Conservation (phyloP, 441 rosid genomes). For the Mallotus japonicus region DNA sequence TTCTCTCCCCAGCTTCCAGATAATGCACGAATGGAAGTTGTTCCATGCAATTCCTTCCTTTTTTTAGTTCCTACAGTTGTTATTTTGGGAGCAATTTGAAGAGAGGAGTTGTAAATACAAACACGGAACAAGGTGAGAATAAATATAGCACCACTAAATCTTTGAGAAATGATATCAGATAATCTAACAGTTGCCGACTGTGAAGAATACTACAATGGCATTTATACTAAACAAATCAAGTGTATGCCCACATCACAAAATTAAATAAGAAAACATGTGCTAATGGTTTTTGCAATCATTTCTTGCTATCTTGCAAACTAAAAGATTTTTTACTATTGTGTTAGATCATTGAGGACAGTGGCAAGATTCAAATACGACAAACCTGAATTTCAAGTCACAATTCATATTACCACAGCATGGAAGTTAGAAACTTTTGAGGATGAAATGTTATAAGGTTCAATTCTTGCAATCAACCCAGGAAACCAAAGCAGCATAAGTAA, state of each 20-base stretch:
- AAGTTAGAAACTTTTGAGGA: not conserved
- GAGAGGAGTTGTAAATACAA: constrained; percentile 3
- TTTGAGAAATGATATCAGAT: not conserved
- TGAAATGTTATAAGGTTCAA: not conserved
- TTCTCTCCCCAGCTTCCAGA: constrained; percentile 81
- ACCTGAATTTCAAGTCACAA: not conserved
- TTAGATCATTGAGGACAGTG: not conserved
- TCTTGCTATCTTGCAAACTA: not conserved
- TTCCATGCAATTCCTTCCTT: constrained; percentile 94
- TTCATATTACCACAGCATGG: not conserved
- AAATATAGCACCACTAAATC: constrained; percentile 4
- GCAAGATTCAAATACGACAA: not conserved
- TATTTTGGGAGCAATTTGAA: not conserved
- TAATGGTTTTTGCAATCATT: not conserved
- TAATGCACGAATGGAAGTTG: constrained; percentile 48
- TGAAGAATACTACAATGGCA: not conserved
- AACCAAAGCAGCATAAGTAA: not conserved
- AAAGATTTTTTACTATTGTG: not conserved
- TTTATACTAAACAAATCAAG: not conserved
- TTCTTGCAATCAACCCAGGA: not conserved
- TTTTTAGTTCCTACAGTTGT: constrained; percentile 67
- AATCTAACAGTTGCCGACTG: not conserved
- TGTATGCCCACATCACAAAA: not conserved
- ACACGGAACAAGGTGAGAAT: not conserved
- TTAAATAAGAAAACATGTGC: not conserved